Conservation (phyloP, 805 yeast species). For the Lipomyces lipofer region DNA sequence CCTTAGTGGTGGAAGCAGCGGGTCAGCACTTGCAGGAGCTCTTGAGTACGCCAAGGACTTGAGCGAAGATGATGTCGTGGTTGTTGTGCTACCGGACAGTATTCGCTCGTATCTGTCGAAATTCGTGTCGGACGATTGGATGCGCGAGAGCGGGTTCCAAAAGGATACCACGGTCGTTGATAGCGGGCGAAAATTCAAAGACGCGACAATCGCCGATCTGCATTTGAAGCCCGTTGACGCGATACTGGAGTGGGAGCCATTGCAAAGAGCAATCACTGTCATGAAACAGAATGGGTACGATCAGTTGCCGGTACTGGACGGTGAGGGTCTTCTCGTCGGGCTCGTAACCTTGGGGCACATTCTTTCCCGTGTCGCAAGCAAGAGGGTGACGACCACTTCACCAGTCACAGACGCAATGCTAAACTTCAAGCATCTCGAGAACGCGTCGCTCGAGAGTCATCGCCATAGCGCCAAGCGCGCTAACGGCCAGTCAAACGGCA, state of each 20-base stretch:
- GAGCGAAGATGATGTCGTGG: conserved; percentile 71
- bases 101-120: conserved; percentile 83
- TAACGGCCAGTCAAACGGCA: conserved; percentile 17
- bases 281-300: conserved; percentile 78
- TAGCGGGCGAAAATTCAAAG: conserved; percentile 42
- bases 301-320: conserved; percentile 74
- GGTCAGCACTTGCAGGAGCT: conserved; percentile 79
- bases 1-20: conserved; percentile 87
- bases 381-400: conserved; percentile 56
- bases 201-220: conserved; percentile 66
- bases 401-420: conserved; percentile 61
- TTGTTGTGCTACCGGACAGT: conserved; percentile 82
- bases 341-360: conserved; percentile 73
- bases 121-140: conserved; percentile 90
- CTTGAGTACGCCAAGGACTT: conserved; percentile 66
- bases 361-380: conserved; percentile 64
- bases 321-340: conserved; percentile 66
- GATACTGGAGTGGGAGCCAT: conserved; percentile 59
- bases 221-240: conserved; percentile 79
- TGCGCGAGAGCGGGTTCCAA: conserved; percentile 67
- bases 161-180: conserved; percentile 19
- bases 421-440: conserved; percentile 72
- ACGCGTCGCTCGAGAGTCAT: conserved; percentile 59
- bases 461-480: conserved; percentile 13
- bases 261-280: conserved; percentile 64